Percentiles rank a stretch among this genome's conserved stretches.
Conservation (phyloP, 345 rosid species). For the Populus simonii region DNA sequence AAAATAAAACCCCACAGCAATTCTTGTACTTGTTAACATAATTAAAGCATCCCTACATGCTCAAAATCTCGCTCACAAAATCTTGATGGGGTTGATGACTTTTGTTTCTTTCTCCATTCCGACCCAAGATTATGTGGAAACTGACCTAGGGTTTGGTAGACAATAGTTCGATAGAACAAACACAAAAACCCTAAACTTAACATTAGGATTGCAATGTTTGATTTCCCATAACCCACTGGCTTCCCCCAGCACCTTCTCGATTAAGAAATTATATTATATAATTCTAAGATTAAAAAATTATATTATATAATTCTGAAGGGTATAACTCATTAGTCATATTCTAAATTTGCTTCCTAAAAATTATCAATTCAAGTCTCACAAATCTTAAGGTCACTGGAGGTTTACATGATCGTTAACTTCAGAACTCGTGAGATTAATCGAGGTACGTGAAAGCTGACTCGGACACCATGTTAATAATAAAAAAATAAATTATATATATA, state of each 20-base stretch:
- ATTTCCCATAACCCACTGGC: not conserved
- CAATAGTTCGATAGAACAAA: not conserved
- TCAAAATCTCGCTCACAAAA: conserved; percentile 3
- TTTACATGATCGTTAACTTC: too few relatives aligned
- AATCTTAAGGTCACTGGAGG: accelerated
- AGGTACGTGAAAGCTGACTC: accelerated
- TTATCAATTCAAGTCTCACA: accelerated
- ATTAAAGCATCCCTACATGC: conserved; percentile 12
- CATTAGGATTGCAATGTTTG: not conserved
- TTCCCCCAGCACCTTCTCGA: too few relatives aligned
- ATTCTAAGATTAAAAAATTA: too few relatives aligned
- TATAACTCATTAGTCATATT: too few relatives aligned
- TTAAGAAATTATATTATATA: too few relatives aligned
- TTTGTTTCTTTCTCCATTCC: not conserved
- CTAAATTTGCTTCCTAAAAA: too few relatives aligned
- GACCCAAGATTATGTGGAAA: not conserved
- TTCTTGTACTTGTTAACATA: not conserved
- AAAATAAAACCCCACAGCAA: not conserved
- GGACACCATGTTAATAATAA: accelerated
- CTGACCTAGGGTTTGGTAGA: not conserved
- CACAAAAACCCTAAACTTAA: not conserved
- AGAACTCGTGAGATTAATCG: too few relatives aligned
- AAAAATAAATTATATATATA: too few relatives aligned
- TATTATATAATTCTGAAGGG: too few relatives aligned
- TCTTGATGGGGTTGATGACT: not conserved